Conservation (phyloP, 768 basidiomycete genomes). For the Leccinum pellstonianum region DNA sequence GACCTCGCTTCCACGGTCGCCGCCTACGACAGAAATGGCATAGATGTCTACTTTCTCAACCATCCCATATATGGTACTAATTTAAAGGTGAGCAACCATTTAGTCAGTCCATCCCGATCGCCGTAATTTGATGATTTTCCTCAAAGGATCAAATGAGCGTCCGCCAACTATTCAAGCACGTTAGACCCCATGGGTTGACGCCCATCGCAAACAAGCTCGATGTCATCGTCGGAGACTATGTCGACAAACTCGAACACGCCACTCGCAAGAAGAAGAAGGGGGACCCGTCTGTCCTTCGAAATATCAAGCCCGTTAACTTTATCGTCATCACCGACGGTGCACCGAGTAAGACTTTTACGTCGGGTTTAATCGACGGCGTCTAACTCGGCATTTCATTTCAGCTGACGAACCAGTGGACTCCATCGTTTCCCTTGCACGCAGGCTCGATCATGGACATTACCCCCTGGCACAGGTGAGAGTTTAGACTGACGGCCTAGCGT, state of each 20-base stretch:
- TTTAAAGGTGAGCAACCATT: conserved; percentile 36
- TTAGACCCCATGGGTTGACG: conserved; percentile 45
- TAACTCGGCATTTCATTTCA: conserved; percentile 21
- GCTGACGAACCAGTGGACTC: conserved; percentile 52
- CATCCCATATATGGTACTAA: conserved; percentile 31
- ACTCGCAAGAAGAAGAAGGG: conserved; percentile 24
- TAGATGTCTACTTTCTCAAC: conserved; percentile 65
- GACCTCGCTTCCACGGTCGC: conserved; percentile 48
- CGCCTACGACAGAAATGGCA: conserved; percentile 54
- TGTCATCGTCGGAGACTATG: conserved; percentile 38
- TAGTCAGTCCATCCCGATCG: neutral
- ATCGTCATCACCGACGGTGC: conserved; percentile 66
- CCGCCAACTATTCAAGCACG: conserved; percentile 41
- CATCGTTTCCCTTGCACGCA: conserved; percentile 45
- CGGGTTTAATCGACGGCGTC: neutral
- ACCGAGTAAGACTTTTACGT: conserved; percentile 42
- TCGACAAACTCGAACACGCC: conserved; percentile 35
- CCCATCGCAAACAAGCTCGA: conserved; percentile 46
- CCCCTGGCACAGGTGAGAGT: conserved; percentile 50
- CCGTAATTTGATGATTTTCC: neutral
- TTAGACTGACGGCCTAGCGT: neutral
- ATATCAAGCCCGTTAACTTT: conserved; percentile 55
- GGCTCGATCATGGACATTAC: conserved; percentile 51
- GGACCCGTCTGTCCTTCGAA: conserved; percentile 23
- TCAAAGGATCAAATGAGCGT: conserved; percentile 39